These are phyloP conservation scores for Passalora sequoiae DNA, from an alignment of 2,329 filamentous ascomycete genomes.

Conservation along the genomic window DNA sequence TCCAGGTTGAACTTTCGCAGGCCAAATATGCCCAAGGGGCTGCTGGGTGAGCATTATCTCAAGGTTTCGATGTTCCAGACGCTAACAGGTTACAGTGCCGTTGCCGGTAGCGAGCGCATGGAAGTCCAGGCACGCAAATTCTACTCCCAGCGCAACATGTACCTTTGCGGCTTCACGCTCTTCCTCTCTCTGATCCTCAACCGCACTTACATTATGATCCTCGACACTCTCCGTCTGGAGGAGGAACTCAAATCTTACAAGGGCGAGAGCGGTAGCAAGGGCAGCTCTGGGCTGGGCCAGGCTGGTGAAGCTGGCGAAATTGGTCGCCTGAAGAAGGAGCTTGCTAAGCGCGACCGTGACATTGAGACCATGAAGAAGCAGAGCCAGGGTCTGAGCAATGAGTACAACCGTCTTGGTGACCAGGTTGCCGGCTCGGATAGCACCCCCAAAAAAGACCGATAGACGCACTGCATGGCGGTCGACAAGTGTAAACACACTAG, in stretches of 20 bases:
- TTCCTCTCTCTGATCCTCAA: constrained; percentile 98
- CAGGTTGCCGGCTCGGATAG: constrained; percentile 61
- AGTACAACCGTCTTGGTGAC: constrained; percentile 82
- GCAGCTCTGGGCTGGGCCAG: constrained; percentile 68
- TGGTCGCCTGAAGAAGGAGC: constrained; percentile 58
- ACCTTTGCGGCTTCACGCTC: constrained; percentile 97
- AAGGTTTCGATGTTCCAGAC: background rate
- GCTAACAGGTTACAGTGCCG: constrained; percentile 46
- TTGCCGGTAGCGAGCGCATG: constrained; percentile 84
- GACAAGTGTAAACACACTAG: background rate
- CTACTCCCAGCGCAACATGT: constrained; percentile 99
- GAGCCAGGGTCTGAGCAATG: constrained; percentile 71
- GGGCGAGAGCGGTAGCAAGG: constrained; percentile 50
- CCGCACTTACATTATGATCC: constrained; percentile 96
- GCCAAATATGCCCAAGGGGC: constrained; percentile 56
- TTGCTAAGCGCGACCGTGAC: constrained; percentile 72
- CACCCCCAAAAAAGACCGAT: constrained; percentile 53
- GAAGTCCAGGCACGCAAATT: constrained; percentile 99
- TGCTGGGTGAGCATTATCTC: constrained; percentile 42
- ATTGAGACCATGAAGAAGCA: constrained; percentile 90
- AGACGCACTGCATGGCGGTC: constrained; percentile 5
- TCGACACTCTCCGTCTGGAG: constrained; percentile 86
- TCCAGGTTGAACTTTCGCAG: constrained; percentile 78
- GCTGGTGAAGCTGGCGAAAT: constrained; percentile 74
- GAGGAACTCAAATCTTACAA: constrained; percentile 83